Base-by-base conservation (phyloP, 345 rosid species). In the Mangifera indica region DNA sequence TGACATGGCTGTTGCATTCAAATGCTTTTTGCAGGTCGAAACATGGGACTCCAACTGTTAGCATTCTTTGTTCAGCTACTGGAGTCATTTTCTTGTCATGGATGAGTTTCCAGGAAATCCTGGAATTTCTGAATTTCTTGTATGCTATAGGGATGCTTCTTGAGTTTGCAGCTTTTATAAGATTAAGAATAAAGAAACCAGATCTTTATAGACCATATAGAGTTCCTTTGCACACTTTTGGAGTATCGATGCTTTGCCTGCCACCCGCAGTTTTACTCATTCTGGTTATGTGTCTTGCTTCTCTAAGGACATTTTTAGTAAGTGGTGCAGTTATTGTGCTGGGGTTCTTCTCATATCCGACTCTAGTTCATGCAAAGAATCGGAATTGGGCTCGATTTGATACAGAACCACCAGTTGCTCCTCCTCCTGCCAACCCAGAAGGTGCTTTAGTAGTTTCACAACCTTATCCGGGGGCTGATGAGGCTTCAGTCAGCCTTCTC, bases 41-140 rank as follows among this genome's bases (percentile, higher is more conserved):
- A 81, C 78, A 90, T 22, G 97, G 94, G 71, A 93, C 98, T 20
- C 98, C 98, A 25, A 91, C 97, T 3, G 37, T 90, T 22, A 91
- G 96, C 88, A 93, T 93, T 20, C 66, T 93, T 44, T 90, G 86
- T 78, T 91, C 97, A 5, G 96, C 98, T 8, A 82, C 86, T 9
- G 97, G 98, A 79, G 95, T 93, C 18, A 79, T 93, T 71, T 90
- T 90, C 88, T 62, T 91, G 70, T 93, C 98, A 0, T 91, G 97
- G 96, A 85, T 91, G 96, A 86, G 93, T 75, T 93, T 93, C 60
- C 97, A 91, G 74, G 96, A 93, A 81, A 93, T 93, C 63, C 64
- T 93, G 64, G 97, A 93, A 81, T 91, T 93, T 70, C 91, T 93
- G 44, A 90, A 93, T 79, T 93, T 93, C 85, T 77, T 94, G 59